Evolutionary conservation across 352 stramenopile species (phyloP).

Genomic region (Pythium sukuiense): DNA sequence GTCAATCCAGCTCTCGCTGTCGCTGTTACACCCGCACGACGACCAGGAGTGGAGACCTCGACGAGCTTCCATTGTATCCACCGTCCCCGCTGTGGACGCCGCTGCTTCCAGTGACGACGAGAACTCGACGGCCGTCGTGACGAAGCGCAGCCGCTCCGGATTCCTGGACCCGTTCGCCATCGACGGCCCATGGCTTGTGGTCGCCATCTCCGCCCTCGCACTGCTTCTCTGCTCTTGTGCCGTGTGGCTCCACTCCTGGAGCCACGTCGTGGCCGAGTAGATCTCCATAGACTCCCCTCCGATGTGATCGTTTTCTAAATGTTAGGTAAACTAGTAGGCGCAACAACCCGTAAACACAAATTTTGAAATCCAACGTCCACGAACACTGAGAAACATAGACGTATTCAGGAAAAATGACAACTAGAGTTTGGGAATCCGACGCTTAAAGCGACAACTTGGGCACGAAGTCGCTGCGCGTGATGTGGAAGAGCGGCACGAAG

Average conservation of each 20-base stretch:
- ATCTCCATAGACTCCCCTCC: neutral
- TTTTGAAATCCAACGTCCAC: slow-evolving; percentile 2
- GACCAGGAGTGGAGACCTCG: slow-evolving; percentile 16
- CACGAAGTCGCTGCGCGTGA: slow-evolving; percentile 60
- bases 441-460: slow-evolving; percentile 20
- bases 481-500: slow-evolving; percentile 71
- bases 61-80: slow-evolving; percentile 10
- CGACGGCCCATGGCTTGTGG: slow-evolving; percentile 14
- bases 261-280: slow-evolving; percentile 18
- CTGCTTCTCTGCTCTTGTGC: slow-evolving; percentile 13
- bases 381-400: neutral
- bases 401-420: slow-evolving; percentile 5
- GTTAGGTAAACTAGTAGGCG: slow-evolving; percentile 1
- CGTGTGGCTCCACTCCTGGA: slow-evolving; percentile 18
- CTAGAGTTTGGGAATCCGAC: neutral
- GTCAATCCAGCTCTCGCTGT: slow-evolving; percentile 34
- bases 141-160: slow-evolving; percentile 2
- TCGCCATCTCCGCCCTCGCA: slow-evolving; percentile 7
- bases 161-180: slow-evolving; percentile 6
- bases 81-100: slow-evolving; percentile 17
- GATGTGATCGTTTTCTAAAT: neutral
- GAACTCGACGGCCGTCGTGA: neutral
- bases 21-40: slow-evolving; percentile 9
- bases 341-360: neutral
- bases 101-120: slow-evolving; percentile 13